Conservation (phyloP, 2,329 filamentous ascomycete genomes). For the Aspergillus tanneri region DNA sequence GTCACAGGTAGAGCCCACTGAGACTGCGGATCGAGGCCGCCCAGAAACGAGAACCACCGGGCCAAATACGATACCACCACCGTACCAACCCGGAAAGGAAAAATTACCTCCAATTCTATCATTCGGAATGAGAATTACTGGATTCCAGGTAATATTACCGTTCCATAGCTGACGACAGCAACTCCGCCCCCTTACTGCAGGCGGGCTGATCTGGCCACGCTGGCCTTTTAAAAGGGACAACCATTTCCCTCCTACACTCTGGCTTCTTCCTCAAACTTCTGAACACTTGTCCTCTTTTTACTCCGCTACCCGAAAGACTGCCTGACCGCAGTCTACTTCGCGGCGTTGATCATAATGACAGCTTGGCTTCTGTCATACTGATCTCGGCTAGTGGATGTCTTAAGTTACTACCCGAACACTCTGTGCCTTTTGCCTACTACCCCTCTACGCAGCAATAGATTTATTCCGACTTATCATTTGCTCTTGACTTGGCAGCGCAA, state of each 20-base stretch:
- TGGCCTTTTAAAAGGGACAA: constrained; percentile 43
- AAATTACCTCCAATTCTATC: not conserved
- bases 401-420: constrained; percentile 5
- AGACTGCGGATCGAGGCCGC: too few species aligned
- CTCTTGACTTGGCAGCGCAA: too few species aligned
- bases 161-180: constrained; percentile 18
- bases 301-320: constrained; percentile 15
- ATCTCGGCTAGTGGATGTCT: not conserved
- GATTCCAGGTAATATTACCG: constrained; percentile 15
- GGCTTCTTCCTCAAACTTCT: constrained; percentile 12
- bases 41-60: not conserved
- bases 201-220: constrained; percentile 33
- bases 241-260: constrained; percentile 17
- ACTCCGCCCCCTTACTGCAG: constrained; percentile 22
- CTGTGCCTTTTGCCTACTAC: not conserved
- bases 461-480: too few species aligned
- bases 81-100: not conserved
- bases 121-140: too few species aligned
- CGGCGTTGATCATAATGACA: constrained; percentile 38
- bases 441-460: constrained; percentile 1
- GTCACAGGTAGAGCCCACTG: not conserved
- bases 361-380: constrained; percentile 29
- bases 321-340: constrained; percentile 25
- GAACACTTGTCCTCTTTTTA: constrained; percentile 37
- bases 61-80: not conserved